Evolutionary conservation across 192 early-diverging fungal species (phyloP).

Genomic region (Coemansia sp.): DNA sequence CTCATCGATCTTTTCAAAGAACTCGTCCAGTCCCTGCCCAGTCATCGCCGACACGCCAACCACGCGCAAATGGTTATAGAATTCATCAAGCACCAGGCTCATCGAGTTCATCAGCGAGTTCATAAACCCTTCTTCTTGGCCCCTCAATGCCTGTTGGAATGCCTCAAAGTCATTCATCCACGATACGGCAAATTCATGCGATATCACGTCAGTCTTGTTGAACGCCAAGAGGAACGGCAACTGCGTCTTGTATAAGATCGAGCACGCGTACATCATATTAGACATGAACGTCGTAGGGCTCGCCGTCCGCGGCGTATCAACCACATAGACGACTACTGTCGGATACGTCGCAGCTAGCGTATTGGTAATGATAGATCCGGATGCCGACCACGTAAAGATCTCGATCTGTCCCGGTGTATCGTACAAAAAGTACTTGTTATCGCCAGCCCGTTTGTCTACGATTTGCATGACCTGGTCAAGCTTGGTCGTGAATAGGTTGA

Average conservation of each 20-base stretch:
- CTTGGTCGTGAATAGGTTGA: constrained; percentile 97
- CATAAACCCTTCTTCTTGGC: constrained; percentile 89
- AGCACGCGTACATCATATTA: constrained; percentile 98
- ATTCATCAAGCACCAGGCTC: constrained; percentile 97
- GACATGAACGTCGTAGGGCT: constrained; percentile 96
- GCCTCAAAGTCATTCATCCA: constrained; percentile 98
- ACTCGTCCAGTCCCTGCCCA: constrained; percentile 87
- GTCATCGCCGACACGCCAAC: constrained; percentile 92
- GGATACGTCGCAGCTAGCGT: constrained; percentile 90
- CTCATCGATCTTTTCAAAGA: constrained; percentile 81
- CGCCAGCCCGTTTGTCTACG: constrained; percentile 73
- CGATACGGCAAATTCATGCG: constrained; percentile 85
- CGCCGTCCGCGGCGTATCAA: constrained; percentile 93
- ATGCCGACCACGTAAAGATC: constrained; percentile 99
- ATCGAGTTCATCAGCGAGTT: constrained; percentile 90
- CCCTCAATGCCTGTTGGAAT: constrained; percentile 83
- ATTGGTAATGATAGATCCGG: constrained; percentile 94
- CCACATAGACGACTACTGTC: constrained; percentile 88
- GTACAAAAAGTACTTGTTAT: constrained; percentile 68
- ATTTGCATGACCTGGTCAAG: constrained; percentile 95
- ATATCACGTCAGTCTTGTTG: constrained; percentile 94
- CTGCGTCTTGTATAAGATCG: constrained; percentile 96
- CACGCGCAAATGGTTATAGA: constrained; percentile 80
- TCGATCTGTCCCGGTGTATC: constrained; percentile 99
- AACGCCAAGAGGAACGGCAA: constrained; percentile 95